These are phyloP conservation scores for Aquilaria yunnanensis DNA, from an alignment of 345 rosid genomes.

Conservation along the genomic window DNA sequence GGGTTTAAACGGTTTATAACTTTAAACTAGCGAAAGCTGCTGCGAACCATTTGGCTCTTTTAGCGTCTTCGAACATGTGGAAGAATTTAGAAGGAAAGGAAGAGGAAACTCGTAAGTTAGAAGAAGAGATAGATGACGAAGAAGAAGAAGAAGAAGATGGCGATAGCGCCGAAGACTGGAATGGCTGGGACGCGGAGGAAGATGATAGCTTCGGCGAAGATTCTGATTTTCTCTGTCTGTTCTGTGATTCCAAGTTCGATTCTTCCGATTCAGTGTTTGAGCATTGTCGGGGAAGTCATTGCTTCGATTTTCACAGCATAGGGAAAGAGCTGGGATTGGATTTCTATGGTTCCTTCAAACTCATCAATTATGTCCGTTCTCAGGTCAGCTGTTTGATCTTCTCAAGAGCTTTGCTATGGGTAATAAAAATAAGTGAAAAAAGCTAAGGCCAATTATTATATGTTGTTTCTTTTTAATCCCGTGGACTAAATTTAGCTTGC, in stretches of 20 bases:
- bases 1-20: too few relatives aligned
- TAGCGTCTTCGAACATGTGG: conserved; percentile 6
- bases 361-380: conserved; percentile 78
- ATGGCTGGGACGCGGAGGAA: conserved; percentile 47
- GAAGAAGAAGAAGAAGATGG: conserved; percentile 22
- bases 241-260: conserved; percentile 47
- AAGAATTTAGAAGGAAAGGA: conserved; percentile 1
- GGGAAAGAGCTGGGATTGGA: conserved; percentile 49
- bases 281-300: conserved; percentile 50
- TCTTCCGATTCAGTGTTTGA: conserved; percentile 52
- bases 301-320: conserved; percentile 49
- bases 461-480: neutral
- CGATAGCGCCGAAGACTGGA: conserved; percentile 39
- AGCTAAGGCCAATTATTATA: too few relatives aligned
- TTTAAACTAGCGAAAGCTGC: neutral
- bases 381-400: conserved; percentile 33
- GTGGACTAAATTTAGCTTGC: neutral
- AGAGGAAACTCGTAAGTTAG: conserved; percentile 9
- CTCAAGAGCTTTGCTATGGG: neutral
- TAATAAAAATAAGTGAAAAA: too few relatives aligned
- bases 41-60: neutral
- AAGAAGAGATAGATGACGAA: conserved; percentile 13
- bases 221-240: conserved; percentile 50
- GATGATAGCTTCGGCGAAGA: conserved; percentile 26
- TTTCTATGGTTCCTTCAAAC: conserved; percentile 73